Base-by-base conservation (phyloP, 495 filamentous ascomycete genomes). In the Hypoxylon rickii region DNA sequence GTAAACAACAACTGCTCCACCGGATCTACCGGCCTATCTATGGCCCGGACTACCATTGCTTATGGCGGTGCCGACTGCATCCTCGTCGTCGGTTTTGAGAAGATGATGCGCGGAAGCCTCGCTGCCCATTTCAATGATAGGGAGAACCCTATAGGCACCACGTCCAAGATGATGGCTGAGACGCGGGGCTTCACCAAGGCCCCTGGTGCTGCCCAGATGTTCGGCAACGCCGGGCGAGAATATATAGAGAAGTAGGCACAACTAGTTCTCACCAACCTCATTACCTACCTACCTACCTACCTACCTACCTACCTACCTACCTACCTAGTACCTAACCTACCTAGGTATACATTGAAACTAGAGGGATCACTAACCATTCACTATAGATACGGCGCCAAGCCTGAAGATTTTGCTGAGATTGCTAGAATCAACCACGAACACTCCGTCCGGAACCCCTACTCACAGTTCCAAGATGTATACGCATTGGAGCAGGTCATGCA, bases 1-100 rank as follows among this genome's bases (percentile, higher is more conserved):
- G 89, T 96, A 66, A 96, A 96, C 81, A 98, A 98, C 79, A 97
- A 97, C 76, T 98, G 94, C 80, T 87, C 89, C 0, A 97, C 94
- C 1, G 94, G 94, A 2, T 88, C 85, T 0, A 96, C 94, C 0
- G 94, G 94, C 19, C 74, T 97, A 34, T 82, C 85, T 58, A 86
- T 97, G 84, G 94, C 84, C 3, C 81, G 92, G 21, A 88, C 85
- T 24, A 77, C 94, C 76, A 89, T 97, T 55, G 77, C 85, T 8
- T 77, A 88, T 64, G 91, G 92, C 17, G 87, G 82, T 2, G 88
- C 89, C 1, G 87, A 96, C 69, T 94, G 89, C 64, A 84, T 94
- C 3, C 74, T 98, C 32, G 92, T 97, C 6, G 84, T 97, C 12
- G 94, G 94, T 2, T 98, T 96, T 58, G 94, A 98, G 79, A 97